A percentile compares a stretch with the other conserved stretches of the same genome.
phyloP scores from a whole-genome alignment of 495 filamentous ascomycete genomes.

The Aspergillus ellipticus region DNA sequence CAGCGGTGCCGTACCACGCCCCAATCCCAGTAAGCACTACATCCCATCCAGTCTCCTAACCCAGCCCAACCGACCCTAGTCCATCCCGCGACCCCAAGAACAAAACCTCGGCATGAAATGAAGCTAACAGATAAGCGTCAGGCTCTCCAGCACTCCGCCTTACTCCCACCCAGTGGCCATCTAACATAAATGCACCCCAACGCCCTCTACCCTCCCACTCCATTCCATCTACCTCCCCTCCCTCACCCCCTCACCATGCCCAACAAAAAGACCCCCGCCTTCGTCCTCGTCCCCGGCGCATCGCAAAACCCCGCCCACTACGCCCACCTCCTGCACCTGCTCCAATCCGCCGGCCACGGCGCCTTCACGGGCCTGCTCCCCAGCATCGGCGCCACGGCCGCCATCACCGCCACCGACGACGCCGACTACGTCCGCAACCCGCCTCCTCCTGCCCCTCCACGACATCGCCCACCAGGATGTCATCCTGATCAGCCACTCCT shows the following conservation, averaged over 20 bases:
- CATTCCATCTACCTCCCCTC: no score
- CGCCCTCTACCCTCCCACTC: no score
- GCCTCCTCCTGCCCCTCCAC: not conserved
- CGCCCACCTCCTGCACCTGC: not conserved
- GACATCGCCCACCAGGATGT: not conserved
- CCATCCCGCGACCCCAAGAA: no score
- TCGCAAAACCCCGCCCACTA: not conserved
- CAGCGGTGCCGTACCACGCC: no score
- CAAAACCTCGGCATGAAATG: no score
- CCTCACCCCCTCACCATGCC: not conserved
- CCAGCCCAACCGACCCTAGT: no score
- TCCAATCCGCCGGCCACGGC: not conserved
- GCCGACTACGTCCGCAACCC: not conserved
- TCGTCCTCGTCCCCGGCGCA: not conserved
- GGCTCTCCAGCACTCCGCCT: no score
- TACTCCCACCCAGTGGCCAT: no score
- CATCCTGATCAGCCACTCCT: constrained; percentile 2
- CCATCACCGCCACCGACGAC: not conserved
- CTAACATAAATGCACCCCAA: no score
- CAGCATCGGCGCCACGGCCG: not conserved
- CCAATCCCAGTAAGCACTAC: no score
- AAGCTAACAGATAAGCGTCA: no score
- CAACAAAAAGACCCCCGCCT: not conserved
- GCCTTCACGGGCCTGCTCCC: not conserved
- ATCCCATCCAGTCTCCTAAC: no score